A percentile compares a stretch with the other conserved stretches of the same genome.
Conservation (phyloP, 2,329 filamentous ascomycete genomes). For the Truncatella angustata region DNA sequence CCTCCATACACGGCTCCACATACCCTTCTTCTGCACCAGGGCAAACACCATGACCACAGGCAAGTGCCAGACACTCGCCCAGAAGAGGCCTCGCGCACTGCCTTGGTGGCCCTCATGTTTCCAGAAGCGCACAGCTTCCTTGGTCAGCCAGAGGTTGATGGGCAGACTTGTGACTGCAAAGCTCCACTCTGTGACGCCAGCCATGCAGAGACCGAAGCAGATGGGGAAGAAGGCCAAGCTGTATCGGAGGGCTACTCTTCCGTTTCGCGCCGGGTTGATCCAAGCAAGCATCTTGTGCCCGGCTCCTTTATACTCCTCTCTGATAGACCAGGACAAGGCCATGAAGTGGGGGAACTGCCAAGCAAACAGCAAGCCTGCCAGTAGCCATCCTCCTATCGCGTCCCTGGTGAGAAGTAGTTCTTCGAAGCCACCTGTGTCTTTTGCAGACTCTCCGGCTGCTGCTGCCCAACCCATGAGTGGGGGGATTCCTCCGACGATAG, state of each 20-base stretch:
- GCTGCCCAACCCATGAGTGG: constrained; percentile 98
- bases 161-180: constrained; percentile 79
- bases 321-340: constrained; percentile 82
- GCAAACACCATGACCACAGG: constrained; percentile 87
- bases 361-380: constrained; percentile 80
- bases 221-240: constrained; percentile 82
- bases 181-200: constrained; percentile 78
- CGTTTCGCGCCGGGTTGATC: constrained; percentile 83
- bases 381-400: constrained; percentile 80
- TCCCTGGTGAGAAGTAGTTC: constrained; percentile 70
- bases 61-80: constrained; percentile 97
- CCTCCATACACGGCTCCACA: constrained; percentile 81
- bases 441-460: constrained; percentile 83
- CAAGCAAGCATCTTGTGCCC: constrained; percentile 76
- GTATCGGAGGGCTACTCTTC: constrained; percentile 84
- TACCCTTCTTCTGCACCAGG: constrained; percentile 88
- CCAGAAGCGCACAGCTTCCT: constrained; percentile 82
- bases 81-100: constrained; percentile 82
- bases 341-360: constrained; percentile 99
- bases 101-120: constrained; percentile 73
- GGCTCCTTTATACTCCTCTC: constrained; percentile 79
- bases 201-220: constrained; percentile 75
- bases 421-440: constrained; percentile 69
- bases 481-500: constrained; percentile 87
- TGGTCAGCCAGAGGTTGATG: constrained; percentile 82